Evolutionary conservation across 257 asterid species (phyloP).

Genomic region (Solanum medicagineum): DNA sequence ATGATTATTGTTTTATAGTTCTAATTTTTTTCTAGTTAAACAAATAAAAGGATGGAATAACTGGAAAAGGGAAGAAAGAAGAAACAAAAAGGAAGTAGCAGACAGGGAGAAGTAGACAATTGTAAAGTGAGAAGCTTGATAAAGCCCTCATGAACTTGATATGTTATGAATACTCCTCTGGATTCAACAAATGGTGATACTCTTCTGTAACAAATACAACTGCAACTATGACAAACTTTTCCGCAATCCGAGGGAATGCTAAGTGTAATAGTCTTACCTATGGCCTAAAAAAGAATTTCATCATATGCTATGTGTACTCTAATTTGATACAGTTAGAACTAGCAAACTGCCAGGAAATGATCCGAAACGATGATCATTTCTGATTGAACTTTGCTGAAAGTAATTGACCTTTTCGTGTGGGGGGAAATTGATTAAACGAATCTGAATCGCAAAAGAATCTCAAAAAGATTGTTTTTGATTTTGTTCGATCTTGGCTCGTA

Average conservation of each 20-base stretch:
- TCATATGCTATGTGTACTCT: not conserved
- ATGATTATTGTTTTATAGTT: not conserved
- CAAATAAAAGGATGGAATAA: not conserved
- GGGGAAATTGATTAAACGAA: not conserved
- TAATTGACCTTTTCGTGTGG: not conserved
- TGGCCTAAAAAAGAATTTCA: not conserved
- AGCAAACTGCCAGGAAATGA: not conserved
- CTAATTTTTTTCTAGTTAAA: not conserved
- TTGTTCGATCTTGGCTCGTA: constrained; percentile 50
- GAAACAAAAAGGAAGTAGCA: not conserved
- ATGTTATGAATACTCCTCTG: not conserved
- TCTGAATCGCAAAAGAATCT: not conserved
- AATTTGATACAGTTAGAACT: not conserved
- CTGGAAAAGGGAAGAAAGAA: not conserved
- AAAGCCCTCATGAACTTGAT: not conserved
- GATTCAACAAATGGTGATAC: not conserved
- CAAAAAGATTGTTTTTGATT: constrained; percentile 27
- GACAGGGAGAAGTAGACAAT: not conserved
- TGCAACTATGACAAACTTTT: not conserved
- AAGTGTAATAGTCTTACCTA: not conserved
- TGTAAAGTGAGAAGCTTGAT: not conserved
- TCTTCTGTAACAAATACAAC: not conserved
- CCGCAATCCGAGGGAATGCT: not conserved
- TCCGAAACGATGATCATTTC: not conserved
- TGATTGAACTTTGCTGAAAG: not conserved